A percentile compares a stretch with the other conserved stretches of the same genome.
Evolutionary conservation across 768 basidiomycete genomes (phyloP).

Genomic region (Leccinum aurantiacum): DNA sequence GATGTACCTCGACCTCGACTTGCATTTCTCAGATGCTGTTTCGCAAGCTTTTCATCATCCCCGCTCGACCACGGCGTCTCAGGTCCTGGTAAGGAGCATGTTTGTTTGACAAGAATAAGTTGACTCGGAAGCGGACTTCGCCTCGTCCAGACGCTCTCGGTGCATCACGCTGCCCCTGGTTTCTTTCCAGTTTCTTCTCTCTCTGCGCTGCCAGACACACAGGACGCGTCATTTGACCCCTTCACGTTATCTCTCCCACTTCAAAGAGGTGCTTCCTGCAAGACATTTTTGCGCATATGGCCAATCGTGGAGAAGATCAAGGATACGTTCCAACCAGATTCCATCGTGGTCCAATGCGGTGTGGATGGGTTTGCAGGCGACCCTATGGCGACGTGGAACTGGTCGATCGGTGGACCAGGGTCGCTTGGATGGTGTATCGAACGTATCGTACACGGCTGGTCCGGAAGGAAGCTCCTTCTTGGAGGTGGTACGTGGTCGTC

Average conservation of each 20-base stretch:
- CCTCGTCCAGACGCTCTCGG: slow-evolving; percentile 62
- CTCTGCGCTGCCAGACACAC: slow-evolving; percentile 43
- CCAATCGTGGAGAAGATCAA: slow-evolving; percentile 57
- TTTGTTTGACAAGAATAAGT: neutral
- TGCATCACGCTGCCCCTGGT: slow-evolving; percentile 80
- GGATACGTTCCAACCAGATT: slow-evolving; percentile 70
- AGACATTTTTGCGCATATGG: slow-evolving; percentile 68
- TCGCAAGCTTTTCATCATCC: slow-evolving; percentile 67
- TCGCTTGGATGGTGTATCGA: slow-evolving; percentile 70
- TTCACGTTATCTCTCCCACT: slow-evolving; percentile 84
- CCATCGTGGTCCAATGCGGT: slow-evolving; percentile 82
- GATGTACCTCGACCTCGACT: slow-evolving; percentile 90
- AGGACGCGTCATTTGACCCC: slow-evolving; percentile 43
- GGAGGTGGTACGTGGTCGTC: slow-evolving; percentile 58
- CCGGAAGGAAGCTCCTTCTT: slow-evolving; percentile 63
- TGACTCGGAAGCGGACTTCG: neutral
- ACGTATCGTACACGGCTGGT: slow-evolving; percentile 53
- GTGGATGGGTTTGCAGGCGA: slow-evolving; percentile 87
- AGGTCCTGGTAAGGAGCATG: slow-evolving; percentile 46
- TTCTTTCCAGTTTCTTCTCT: slow-evolving; percentile 76
- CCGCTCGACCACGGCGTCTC: slow-evolving; percentile 35
- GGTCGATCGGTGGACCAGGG: slow-evolving; percentile 58
- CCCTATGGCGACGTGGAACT: slow-evolving; percentile 72
- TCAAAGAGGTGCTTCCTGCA: slow-evolving; percentile 60
- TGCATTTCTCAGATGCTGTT: slow-evolving; percentile 90